These are phyloP conservation scores for Botryosphaeria dothidea DNA, from an alignment of 2,329 filamentous ascomycete species.

Conservation along the genomic window DNA sequence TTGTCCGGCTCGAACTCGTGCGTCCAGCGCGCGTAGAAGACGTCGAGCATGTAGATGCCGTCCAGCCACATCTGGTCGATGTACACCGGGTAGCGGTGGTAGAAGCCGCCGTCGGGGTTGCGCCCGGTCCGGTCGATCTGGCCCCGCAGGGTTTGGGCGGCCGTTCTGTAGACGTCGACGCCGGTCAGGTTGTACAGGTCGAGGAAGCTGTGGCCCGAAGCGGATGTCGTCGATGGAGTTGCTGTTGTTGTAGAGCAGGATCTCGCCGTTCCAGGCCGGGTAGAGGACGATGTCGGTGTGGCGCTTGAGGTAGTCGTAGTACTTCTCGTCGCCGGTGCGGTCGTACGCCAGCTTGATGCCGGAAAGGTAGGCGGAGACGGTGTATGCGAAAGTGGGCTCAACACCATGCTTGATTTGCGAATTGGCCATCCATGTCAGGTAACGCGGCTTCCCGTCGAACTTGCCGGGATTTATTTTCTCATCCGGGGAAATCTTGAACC, in stretches of 20 bases:
- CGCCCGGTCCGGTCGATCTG: constrained; percentile 54
- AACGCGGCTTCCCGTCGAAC: constrained; percentile 21
- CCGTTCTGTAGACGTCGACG: constrained; percentile 49
- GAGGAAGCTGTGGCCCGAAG: constrained; percentile 54
- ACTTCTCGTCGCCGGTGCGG: constrained; percentile 49
- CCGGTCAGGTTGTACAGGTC: constrained; percentile 49
- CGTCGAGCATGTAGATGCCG: constrained; percentile 48
- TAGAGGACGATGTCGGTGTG: constrained; percentile 52
- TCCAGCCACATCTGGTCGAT: constrained; percentile 48
- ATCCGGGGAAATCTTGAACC: constrained; percentile 23
- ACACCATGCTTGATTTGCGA: constrained; percentile 48
- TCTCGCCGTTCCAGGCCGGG: constrained; percentile 44
- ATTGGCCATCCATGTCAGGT: constrained; percentile 47
- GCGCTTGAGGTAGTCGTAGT: constrained; percentile 48
- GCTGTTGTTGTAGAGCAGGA: constrained; percentile 7
- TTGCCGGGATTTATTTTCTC: constrained; percentile 21
- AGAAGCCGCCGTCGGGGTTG: constrained; percentile 55
- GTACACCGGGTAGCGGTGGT: constrained; percentile 40
- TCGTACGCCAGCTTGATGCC: constrained; percentile 52
- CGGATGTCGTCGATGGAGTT: constrained; percentile 53
- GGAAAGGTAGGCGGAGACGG: constrained; percentile 48
- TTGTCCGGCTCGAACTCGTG: constrained; percentile 39
- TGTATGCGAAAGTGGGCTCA: constrained; percentile 44
- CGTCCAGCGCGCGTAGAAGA: constrained; percentile 42
- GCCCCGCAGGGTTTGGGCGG: constrained; percentile 49